Evolutionary conservation across 2,329 filamentous ascomycete species (phyloP), one percentile per base, ranked within the genome.

Genomic region (Karstenula rhodostoma): DNA sequence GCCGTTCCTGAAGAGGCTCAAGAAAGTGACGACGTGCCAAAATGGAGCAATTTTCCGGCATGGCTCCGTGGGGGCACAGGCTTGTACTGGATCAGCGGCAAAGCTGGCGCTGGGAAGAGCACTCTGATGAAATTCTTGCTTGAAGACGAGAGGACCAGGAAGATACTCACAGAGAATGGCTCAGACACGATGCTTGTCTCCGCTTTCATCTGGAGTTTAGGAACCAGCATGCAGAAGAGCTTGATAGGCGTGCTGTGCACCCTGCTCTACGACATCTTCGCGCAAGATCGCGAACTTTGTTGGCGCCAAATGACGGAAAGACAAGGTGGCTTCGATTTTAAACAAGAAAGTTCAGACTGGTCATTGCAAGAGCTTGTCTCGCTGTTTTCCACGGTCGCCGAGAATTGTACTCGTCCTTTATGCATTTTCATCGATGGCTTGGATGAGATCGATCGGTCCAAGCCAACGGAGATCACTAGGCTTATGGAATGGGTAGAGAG

Each of bases 41-140:
- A 40, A 27, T 54, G 49, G 33, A 13, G 35, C 35, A 42, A 19
- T 17, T 54, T 44, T 15, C 37, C 37, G 6, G 25, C 13, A 23
- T 54, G 51, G 51, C 35, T 54, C 13, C 37, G 51, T 13, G 23
- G n/a, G 17, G 51, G 37, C 2, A 44, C 25, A 4, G 37, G 25
- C 5, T 22, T 44, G 7, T 54, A 43, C n/a, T 84, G 80, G 81
- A 79, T 84, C 22, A 75, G 74, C 46, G 81, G 81, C 12, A 58
- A 58, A 42, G 37, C 56, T 22, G 56, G 56, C 10, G 40, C 56
- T 46, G 56, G 56, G 13, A 84, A 84, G 56, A 84, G 77, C 47
- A 78, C 73, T 15, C 52, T 77, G 17, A 75, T 78, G 67, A 77
- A 77, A 57, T 67, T 74, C 37, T 25, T 54, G 4, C 35, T 54